Base-by-base conservation (phyloP, 495 filamentous ascomycete species). In the Parachaetomium inaequale region DNA sequence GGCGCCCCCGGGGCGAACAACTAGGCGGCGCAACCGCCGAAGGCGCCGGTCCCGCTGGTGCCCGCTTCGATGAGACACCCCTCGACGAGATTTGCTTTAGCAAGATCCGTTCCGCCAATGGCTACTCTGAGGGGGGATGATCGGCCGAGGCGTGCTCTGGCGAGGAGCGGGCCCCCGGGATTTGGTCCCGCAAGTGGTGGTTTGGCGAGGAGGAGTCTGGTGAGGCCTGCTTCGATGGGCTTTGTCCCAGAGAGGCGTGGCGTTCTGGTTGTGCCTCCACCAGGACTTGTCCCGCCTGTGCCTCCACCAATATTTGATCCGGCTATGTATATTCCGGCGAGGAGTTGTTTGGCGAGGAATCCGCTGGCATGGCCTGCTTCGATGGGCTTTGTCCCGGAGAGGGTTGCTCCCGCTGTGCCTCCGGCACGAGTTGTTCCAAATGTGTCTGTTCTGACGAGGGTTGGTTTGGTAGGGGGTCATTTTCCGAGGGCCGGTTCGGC, bases 1-100 rank as follows among this genome's bases (percentile, higher is more conserved):
- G 67, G 65, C 46, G 65, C 66, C 53, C 64, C 70, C 14, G 70
- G 70, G 34, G 62, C 58, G 61, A 57, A 56, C 53, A 66, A 64
- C 55, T 50, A 68, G 63, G 59, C 43, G 47, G 11, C n/a, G 36
- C 46, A 1, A 28, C 12, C 14, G 34, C 17, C 32, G 23, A 45
- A 4, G 50, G 19, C 26, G 34, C 34, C n/a, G 36, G 36, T n/a
- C 17, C 14, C 23, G 28, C 10, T 2, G 52, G 7, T 12, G 12
- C 4, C 34, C 14, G 4, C 52, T 17, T 8, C 31, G 46, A 28
- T 2, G 25, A 15, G 19, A 17, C n/a, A n/a, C n/a, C 1, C 7
- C n/a, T 21, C n/a, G 45, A 7, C 23, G 45, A 26, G 45, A 0
- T 2, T 14, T 21, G 2, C 23, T 49, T 7, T 8, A 21, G 21